Conservation (phyloP, 768 basidiomycete species). For the Leccinum boreale region DNA sequence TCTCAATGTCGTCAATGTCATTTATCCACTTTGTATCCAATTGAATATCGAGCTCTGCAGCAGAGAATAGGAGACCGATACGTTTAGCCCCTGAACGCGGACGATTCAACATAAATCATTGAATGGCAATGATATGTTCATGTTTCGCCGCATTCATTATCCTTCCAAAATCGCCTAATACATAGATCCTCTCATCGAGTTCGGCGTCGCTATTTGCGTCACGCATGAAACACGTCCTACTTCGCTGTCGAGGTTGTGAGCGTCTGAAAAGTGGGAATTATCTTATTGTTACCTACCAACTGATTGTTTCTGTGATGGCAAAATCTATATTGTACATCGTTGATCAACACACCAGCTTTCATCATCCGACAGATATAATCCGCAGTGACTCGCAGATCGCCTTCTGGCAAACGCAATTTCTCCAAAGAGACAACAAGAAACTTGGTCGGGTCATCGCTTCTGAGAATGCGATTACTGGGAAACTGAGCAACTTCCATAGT, state of each 20-base stretch:
- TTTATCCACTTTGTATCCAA: slow-evolving; percentile 46
- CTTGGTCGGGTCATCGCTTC: slow-evolving; percentile 52
- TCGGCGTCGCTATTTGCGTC: slow-evolving; percentile 52
- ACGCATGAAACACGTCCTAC: slow-evolving; percentile 61
- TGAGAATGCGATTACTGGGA: slow-evolving; percentile 57
- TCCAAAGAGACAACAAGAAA: slow-evolving; percentile 57
- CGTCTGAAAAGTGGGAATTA: background rate
- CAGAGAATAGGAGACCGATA: slow-evolving; percentile 65
- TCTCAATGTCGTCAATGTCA: slow-evolving; percentile 60
- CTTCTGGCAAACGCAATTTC: slow-evolving; percentile 52
- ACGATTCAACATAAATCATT: background rate
- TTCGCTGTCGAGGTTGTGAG: slow-evolving; percentile 38
- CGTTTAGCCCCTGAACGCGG: slow-evolving; percentile 56
- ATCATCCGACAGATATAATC: slow-evolving; percentile 59
- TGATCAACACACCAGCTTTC: slow-evolving; percentile 53
- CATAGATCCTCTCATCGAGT: slow-evolving; percentile 56
- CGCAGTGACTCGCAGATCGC: slow-evolving; percentile 42
- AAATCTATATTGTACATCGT: slow-evolving; percentile 60
- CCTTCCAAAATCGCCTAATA: slow-evolving; percentile 52
- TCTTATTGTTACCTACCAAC: slow-evolving; percentile 38
- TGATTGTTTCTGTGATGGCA: slow-evolving; percentile 74
- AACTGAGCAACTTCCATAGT: slow-evolving; percentile 47
- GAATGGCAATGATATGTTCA: slow-evolving; percentile 20
- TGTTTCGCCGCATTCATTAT: slow-evolving; percentile 68
- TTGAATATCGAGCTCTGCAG: slow-evolving; percentile 54